These are phyloP conservation scores for Botrytis aclada DNA, from an alignment of 2,329 filamentous ascomycete genomes.

Conservation along the genomic window DNA sequence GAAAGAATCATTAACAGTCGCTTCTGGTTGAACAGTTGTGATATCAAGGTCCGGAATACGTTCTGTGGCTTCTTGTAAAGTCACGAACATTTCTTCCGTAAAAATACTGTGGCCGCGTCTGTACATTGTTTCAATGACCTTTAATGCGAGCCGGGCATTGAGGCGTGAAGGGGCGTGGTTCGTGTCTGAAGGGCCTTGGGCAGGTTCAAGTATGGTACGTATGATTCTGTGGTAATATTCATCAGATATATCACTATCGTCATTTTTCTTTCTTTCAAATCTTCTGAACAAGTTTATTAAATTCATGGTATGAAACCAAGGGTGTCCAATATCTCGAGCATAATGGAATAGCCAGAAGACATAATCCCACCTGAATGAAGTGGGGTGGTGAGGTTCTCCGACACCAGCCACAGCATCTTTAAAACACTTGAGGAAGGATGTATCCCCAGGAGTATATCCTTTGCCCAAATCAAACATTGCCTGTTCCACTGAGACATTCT, in stretches of 20 bases:
- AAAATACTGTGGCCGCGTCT: conserved; percentile 43
- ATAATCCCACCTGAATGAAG: conserved; percentile 35
- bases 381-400: conserved; percentile 30
- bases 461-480: conserved; percentile 39
- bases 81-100: conserved; percentile 35
- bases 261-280: conserved; percentile 4
- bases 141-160: conserved; percentile 38
- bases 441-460: neutral
- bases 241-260: conserved; percentile 35
- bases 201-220: conserved; percentile 38
- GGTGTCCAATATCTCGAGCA: conserved; percentile 41
- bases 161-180: conserved; percentile 22
- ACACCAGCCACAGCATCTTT: neutral
- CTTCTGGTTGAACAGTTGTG: conserved; percentile 32
- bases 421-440: conserved; percentile 11
- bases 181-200: conserved; percentile 18
- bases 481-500: conserved; percentile 36
- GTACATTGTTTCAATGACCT: conserved; percentile 43
- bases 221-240: conserved; percentile 40
- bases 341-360: conserved; percentile 40
- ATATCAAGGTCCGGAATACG: conserved; percentile 1
- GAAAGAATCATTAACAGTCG: conserved; percentile 27
- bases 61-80: conserved; percentile 30
- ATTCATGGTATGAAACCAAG: conserved; percentile 16
- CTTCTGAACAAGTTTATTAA: neutral